These are phyloP conservation scores for Wickerhamiella shivajii DNA, from an alignment of 805 yeast genomes.

Conservation along the genomic window DNA sequence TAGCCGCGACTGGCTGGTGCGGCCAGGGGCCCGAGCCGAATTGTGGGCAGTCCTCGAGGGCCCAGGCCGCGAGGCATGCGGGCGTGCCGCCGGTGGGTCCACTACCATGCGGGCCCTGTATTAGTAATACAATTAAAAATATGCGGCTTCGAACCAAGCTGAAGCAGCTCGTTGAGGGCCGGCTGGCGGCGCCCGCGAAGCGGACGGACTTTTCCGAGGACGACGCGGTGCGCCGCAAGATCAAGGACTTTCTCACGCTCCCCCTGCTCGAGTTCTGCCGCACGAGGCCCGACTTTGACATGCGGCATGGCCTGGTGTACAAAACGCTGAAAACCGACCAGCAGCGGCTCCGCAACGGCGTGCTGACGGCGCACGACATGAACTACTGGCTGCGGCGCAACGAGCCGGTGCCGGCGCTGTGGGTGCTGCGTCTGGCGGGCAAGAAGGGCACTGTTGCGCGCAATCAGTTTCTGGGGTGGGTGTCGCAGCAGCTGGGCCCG, in stretches of 20 bases:
- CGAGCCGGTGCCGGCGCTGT: conserved; percentile 16
- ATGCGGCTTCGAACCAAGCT: conserved; percentile 9
- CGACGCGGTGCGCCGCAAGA: conserved; percentile 10
- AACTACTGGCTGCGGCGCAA: conserved; percentile 16
- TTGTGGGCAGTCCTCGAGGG: too few species aligned
- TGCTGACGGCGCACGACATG: conserved; percentile 15
- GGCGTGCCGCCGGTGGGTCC: too few species aligned
- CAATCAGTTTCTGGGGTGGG: conserved; percentile 16
- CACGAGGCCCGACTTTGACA: conserved; percentile 11
- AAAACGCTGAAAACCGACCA: conserved; percentile 15
- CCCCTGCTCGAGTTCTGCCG: conserved; percentile 13
- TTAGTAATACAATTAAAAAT: too few species aligned
- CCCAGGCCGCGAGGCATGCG: too few species aligned
- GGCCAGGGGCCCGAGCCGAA: too few species aligned
- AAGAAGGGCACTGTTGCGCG: conserved; percentile 14
- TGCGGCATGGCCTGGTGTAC: conserved; percentile 17
- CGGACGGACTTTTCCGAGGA: conserved; percentile 9
- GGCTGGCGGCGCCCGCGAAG: background rate
- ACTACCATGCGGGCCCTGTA: too few species aligned
- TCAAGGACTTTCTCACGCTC: conserved; percentile 10
- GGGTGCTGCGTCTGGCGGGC: conserved; percentile 18
- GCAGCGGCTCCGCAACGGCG: conserved; percentile 13
- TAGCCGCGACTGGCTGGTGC: too few species aligned
- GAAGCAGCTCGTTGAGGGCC: conserved; percentile 10
- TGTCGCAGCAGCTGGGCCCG: conserved; percentile 6